Percentiles rank a stretch among this genome's conserved stretches.
Evolutionary conservation across 2,329 filamentous ascomycete species (phyloP).

Genomic region (Fusarium equiseti): DNA sequence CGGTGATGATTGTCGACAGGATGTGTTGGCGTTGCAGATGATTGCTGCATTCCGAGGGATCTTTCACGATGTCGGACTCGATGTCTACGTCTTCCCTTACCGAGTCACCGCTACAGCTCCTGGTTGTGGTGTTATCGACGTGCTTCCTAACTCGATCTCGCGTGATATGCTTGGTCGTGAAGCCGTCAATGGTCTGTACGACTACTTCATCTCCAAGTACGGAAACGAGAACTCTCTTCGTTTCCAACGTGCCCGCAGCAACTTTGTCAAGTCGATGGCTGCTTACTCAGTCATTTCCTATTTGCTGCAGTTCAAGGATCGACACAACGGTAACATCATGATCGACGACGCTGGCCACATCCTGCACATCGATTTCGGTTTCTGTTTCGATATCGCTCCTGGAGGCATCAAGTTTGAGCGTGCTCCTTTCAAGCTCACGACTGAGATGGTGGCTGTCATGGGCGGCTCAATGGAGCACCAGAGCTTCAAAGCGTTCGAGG

Average conservation of each 20-base stretch:
- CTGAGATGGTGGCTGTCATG: conserved; percentile 99
- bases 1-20: conserved; percentile 96
- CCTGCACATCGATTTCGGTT: conserved; percentile 98
- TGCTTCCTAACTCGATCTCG: conserved; percentile 96
- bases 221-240: conserved; percentile 94
- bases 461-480: conserved; percentile 87
- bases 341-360: conserved; percentile 97
- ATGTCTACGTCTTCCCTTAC: conserved; percentile 97
- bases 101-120: conserved; percentile 97
- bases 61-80: conserved; percentile 92
- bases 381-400: conserved; percentile 98
- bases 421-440: conserved; percentile 96
- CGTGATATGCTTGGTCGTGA: conserved; percentile 98
- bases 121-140: conserved; percentile 97
- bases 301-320: conserved; percentile 97
- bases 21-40: conserved; percentile 96
- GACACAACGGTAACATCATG: conserved; percentile 99
- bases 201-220: conserved; percentile 98
- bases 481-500: conserved; percentile 95
- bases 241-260: conserved; percentile 94
- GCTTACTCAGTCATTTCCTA: conserved; percentile 98
- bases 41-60: conserved; percentile 98
- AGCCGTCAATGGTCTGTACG: conserved; percentile 96
- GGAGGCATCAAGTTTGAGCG: conserved; percentile 98
- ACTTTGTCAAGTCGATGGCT: conserved; percentile 99